These are phyloP conservation scores for Striga asiatica DNA, from an alignment of 257 asterid genomes.

Conservation along the genomic window DNA sequence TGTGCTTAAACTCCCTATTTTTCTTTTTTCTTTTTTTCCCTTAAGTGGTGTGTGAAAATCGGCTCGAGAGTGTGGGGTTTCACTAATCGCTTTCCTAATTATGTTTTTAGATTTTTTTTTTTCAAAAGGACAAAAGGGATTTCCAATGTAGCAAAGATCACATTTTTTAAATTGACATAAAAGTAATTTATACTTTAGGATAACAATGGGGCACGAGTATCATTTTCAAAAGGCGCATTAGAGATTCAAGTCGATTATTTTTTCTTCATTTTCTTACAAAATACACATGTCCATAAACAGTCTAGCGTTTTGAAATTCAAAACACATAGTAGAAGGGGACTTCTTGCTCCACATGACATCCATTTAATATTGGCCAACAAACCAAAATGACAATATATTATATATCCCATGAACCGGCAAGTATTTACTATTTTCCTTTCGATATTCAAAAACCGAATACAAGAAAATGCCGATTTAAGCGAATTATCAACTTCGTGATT, in stretches of 20 bases:
- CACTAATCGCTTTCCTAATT: slow-evolving; percentile 16
- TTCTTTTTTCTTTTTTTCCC: slow-evolving; percentile 14
- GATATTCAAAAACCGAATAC: too few relatives aligned
- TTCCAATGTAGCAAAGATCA: slow-evolving; percentile 17
- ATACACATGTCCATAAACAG: too few relatives aligned
- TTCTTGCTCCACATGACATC: too few relatives aligned
- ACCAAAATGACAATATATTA: too few relatives aligned
- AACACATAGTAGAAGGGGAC: too few relatives aligned
- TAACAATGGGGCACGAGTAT: background rate
- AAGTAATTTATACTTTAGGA: background rate
- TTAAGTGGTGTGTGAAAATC: slow-evolving; percentile 8
- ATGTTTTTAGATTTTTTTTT: slow-evolving; percentile 14
- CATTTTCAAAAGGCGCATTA: too few relatives aligned
- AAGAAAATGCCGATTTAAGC: background rate
- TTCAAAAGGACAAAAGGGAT: slow-evolving; percentile 27
- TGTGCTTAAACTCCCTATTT: slow-evolving; percentile 5
- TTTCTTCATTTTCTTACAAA: too few relatives aligned
- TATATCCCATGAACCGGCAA: too few relatives aligned
- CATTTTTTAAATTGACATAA: slow-evolving; percentile 2
- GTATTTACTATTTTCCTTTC: too few relatives aligned
- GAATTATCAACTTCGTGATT: slow-evolving; percentile 8
- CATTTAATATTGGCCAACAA: too few relatives aligned
- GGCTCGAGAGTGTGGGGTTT: slow-evolving; percentile 16
- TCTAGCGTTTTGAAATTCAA: too few relatives aligned
- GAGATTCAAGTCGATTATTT: background rate